Evolutionary conservation across 768 basidiomycete genomes (phyloP).

Genomic region (Nevesoporus exiguus): DNA sequence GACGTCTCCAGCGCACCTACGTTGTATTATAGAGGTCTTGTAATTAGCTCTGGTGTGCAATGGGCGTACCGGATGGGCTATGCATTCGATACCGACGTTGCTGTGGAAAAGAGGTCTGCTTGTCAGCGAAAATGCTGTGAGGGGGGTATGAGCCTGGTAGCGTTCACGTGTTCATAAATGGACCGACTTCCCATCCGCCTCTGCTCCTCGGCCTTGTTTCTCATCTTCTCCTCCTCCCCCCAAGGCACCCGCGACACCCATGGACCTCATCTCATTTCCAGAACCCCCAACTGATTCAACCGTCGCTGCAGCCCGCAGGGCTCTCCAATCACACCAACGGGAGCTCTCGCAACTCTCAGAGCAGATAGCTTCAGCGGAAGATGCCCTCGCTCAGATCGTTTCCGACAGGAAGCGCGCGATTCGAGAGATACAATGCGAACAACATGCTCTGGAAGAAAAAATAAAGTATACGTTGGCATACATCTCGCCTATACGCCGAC

Average conservation of each 20-base stretch:
- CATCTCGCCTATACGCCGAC: constrained; percentile 65
- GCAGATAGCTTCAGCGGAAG: constrained; percentile 53
- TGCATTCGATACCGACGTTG: not conserved
- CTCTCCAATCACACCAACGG: constrained; percentile 35
- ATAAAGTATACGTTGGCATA: constrained; percentile 56
- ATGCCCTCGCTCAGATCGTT: constrained; percentile 55
- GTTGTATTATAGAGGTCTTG: constrained; percentile 28
- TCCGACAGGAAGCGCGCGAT: constrained; percentile 53
- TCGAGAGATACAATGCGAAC: constrained; percentile 49
- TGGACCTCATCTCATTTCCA: constrained; percentile 34
- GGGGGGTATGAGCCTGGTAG: not conserved
- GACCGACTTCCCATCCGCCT: constrained; percentile 23
- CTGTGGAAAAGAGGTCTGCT: constrained; percentile 16
- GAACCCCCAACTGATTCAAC: constrained; percentile 60
- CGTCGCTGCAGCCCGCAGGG: constrained; percentile 48
- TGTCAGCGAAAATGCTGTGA: constrained; percentile 13
- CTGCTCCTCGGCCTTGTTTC: constrained; percentile 4
- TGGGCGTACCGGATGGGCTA: not conserved
- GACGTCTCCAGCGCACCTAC: not conserved
- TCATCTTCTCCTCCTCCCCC: constrained; percentile 2
- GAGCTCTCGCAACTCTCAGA: constrained; percentile 34
- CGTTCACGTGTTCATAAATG: constrained; percentile 23
- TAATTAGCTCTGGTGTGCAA: constrained; percentile 14
- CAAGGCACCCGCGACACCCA: constrained; percentile 23
- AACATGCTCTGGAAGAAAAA: constrained; percentile 44